A percentile compares a stretch with the other conserved stretches of the same genome.
phyloP scores from a whole-genome alignment of 2,329 filamentous ascomycete species.

The Talaromyces sp. region DNA sequence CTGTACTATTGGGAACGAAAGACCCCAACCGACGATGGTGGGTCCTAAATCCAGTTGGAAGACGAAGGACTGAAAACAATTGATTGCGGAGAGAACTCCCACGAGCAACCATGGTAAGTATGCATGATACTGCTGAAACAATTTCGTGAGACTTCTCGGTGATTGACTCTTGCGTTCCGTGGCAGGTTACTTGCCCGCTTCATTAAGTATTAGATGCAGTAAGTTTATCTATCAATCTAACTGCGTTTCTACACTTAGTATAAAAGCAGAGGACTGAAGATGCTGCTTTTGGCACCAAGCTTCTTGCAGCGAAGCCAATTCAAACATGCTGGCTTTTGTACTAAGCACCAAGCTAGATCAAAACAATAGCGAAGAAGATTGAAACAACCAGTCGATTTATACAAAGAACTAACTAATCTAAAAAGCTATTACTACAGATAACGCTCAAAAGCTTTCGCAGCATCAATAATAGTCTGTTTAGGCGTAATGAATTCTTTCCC shows the following conservation, averaged over 20 bases:
- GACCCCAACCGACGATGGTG: too few species aligned
- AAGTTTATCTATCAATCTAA: too few species aligned
- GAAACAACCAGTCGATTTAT: too few species aligned
- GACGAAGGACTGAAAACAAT: too few species aligned
- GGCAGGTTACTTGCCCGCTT: conserved; percentile 40
- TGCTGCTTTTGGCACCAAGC: conserved; percentile 4
- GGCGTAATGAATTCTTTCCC: not conserved
- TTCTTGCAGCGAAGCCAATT: conserved; percentile 29
- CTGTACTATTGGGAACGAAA: too few species aligned
- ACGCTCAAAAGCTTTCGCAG: not conserved
- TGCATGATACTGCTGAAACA: not conserved
- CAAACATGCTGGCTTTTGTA: not conserved
- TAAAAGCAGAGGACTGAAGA: conserved; percentile 18
- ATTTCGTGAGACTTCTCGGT: not conserved
- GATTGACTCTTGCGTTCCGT: not conserved
- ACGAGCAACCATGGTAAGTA: not conserved
- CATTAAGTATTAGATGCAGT: conserved; percentile 45
- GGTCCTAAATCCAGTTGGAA: not conserved
- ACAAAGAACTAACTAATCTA: too few species aligned
- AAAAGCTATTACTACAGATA: not conserved
- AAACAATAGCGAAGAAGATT: too few species aligned
- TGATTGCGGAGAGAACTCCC: too few species aligned
- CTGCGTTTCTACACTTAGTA: too few species aligned
- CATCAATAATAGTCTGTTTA: not conserved
- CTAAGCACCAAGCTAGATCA: not conserved